phyloP scores from a whole-genome alignment of 2,329 filamentous ascomycete species.

The Epichloe bromicola region DNA sequence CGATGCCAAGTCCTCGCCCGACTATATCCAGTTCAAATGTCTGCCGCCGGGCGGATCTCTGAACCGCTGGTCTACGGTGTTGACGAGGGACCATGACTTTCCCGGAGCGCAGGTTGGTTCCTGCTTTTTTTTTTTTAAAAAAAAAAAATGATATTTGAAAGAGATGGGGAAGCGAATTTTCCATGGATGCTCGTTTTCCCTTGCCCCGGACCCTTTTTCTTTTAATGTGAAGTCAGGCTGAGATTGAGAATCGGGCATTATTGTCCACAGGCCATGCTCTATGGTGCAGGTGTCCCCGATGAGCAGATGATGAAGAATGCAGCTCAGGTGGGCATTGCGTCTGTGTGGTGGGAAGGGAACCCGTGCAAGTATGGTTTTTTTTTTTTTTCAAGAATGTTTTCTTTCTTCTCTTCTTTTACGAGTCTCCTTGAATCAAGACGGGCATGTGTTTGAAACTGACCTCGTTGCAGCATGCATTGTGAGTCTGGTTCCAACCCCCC shows the following conservation, averaged over 20 bases:
- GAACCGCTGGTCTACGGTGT: slow-evolving; percentile 73
- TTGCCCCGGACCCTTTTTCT: too few species aligned
- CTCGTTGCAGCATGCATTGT: slow-evolving; percentile 26
- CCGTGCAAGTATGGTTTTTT: slow-evolving; percentile 65
- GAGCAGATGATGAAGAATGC: slow-evolving; percentile 76
- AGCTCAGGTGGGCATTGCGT: slow-evolving; percentile 81
- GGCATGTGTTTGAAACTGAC: background rate
- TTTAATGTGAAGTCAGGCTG: too few species aligned
- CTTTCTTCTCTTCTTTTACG: too few species aligned
- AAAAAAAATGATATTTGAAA: too few species aligned
- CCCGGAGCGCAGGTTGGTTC: slow-evolving; percentile 66
- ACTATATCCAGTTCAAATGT: slow-evolving; percentile 40
- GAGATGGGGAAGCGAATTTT: too few species aligned
- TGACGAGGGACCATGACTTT: slow-evolving; percentile 80
- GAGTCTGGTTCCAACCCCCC: slow-evolving; percentile 11
- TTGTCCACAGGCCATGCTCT: slow-evolving; percentile 70
- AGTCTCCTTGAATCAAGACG: too few species aligned
- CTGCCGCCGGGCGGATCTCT: slow-evolving; percentile 43
- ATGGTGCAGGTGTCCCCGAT: slow-evolving; percentile 78
- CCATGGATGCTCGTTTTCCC: too few species aligned
- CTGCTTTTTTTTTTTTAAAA: too few species aligned
- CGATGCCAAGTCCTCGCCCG: slow-evolving; percentile 33
- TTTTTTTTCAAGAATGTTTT: background rate
- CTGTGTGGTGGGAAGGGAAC: slow-evolving; percentile 96
- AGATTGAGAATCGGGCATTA: too few species aligned